These are phyloP conservation scores for Ascosphaera aggregata DNA, from an alignment of 2,329 filamentous ascomycete species.

Conservation along the genomic window DNA sequence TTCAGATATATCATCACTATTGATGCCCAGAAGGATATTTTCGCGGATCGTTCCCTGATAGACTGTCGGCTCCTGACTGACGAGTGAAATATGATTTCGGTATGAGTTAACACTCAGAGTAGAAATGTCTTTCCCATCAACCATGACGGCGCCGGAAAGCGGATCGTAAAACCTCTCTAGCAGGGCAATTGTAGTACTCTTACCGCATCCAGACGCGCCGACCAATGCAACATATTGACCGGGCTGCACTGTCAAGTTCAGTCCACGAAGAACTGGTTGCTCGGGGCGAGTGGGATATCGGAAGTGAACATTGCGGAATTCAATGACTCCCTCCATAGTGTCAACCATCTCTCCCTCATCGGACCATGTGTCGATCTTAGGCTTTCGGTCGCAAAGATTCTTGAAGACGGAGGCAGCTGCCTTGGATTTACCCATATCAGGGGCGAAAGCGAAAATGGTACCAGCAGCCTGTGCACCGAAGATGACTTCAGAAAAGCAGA, in stretches of 20 bases:
- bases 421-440: slow-evolving; percentile 84
- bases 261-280: slow-evolving; percentile 70
- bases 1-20: slow-evolving; percentile 44
- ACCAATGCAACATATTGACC: slow-evolving; percentile 46
- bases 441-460: slow-evolving; percentile 68
- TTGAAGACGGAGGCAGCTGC: slow-evolving; percentile 62
- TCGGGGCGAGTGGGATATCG: slow-evolving; percentile 79
- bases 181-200: slow-evolving; percentile 78
- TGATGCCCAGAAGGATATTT: slow-evolving; percentile 63
- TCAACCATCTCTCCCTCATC: slow-evolving; percentile 38
- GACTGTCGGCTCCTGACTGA: slow-evolving; percentile 82
- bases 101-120: slow-evolving; percentile 68
- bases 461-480: slow-evolving; percentile 86
- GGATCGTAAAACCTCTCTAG: slow-evolving; percentile 92
- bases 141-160: slow-evolving; percentile 50
- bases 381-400: slow-evolving; percentile 59
- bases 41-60: slow-evolving; percentile 85
- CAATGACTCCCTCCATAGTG: slow-evolving; percentile 49
- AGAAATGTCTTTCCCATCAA: slow-evolving; percentile 67
- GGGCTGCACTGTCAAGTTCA: slow-evolving; percentile 32
- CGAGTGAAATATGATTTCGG: slow-evolving; percentile 59
- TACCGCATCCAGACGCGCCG: slow-evolving; percentile 84
- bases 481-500: slow-evolving; percentile 70
- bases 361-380: slow-evolving; percentile 64
- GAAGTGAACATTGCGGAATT: slow-evolving; percentile 87